A percentile compares a stretch with the other conserved stretches of the same genome.
These are phyloP conservation scores for Guyanaporus albipodus DNA, from an alignment of 768 basidiomycete species.

Conservation along the genomic window DNA sequence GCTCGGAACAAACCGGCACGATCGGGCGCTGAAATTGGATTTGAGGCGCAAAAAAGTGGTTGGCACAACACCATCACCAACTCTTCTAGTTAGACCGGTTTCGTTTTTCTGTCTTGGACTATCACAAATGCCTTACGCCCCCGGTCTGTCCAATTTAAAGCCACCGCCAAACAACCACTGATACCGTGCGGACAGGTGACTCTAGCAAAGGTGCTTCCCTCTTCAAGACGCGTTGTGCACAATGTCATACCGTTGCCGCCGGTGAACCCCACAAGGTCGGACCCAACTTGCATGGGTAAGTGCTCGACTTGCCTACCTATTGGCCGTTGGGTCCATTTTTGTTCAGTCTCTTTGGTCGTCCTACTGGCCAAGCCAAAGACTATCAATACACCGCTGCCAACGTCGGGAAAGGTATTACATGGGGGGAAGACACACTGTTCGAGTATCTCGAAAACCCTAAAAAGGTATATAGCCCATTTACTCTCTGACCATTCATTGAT, in stretches of 20 bases:
- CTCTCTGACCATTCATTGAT: background rate
- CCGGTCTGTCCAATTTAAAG: constrained; percentile 34
- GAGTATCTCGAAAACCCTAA: constrained; percentile 97
- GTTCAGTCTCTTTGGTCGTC: constrained; percentile 74
- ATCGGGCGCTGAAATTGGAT: constrained; percentile 23
- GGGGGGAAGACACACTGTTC: constrained; percentile 87
- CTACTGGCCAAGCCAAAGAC: constrained; percentile 80
- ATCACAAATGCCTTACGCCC: constrained; percentile 39
- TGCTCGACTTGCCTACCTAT: background rate
- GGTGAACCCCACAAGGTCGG: constrained; percentile 87
- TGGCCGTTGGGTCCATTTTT: background rate
- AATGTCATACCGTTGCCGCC: constrained; percentile 85
- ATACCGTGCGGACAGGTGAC: constrained; percentile 56
- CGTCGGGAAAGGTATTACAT: constrained; percentile 87
- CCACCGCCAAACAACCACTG: background rate
- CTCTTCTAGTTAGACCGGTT: no score
- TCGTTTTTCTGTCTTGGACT: no score
- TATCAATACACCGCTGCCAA: constrained; percentile 95
- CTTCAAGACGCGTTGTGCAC: constrained; percentile 94
- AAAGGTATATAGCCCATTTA: constrained; percentile 53
- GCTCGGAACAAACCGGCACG: constrained; percentile 31
- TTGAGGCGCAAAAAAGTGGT: constrained; percentile 12
- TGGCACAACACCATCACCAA: background rate
- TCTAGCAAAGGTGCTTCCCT: constrained; percentile 84
- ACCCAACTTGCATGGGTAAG: constrained; percentile 91